Evolutionary conservation across 2,329 filamentous ascomycete species (phyloP).

Genomic region (Fusarium abutilonis): DNA sequence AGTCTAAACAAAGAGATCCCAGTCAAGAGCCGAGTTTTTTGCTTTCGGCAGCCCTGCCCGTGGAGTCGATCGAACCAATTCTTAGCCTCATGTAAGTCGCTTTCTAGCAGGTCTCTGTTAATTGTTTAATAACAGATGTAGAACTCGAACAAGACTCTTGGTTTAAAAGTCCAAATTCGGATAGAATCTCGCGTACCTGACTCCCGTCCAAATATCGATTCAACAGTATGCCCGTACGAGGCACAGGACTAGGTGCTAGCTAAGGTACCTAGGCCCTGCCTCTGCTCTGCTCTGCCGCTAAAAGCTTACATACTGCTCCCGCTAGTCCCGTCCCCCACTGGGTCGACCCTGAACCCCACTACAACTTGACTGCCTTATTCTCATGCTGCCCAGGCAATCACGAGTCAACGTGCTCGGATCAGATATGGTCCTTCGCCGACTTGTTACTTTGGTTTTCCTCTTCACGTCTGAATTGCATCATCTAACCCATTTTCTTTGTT

Average conservation of each 20-base stretch:
- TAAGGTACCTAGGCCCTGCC: no score
- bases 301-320: constrained; percentile 18
- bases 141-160: not conserved
- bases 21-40: constrained; percentile 28
- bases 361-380: constrained; percentile 10
- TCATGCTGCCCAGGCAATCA: not conserved
- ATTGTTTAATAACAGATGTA: no score
- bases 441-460: not conserved
- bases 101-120: no score
- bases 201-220: constrained; percentile 3
- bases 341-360: constrained; percentile 19
- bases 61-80: constrained; percentile 20
- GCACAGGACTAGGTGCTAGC: constrained; percentile 2
- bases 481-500: constrained; percentile 26
- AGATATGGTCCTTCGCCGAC: constrained; percentile 23
- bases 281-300: constrained; percentile 1
- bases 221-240: constrained; percentile 8
- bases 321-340: constrained; percentile 10
- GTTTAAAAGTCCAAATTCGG: not conserved
- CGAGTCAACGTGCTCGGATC: constrained; percentile 25
- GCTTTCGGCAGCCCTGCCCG: constrained; percentile 30
- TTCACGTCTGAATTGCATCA: not conserved
- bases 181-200: constrained; percentile 24
- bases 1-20: constrained; percentile 20
- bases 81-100: not conserved